Evolutionary conservation across 805 yeast species (phyloP), one percentile per base, ranked within the genome.

Genomic region (Ogataea trehalophila): DNA sequence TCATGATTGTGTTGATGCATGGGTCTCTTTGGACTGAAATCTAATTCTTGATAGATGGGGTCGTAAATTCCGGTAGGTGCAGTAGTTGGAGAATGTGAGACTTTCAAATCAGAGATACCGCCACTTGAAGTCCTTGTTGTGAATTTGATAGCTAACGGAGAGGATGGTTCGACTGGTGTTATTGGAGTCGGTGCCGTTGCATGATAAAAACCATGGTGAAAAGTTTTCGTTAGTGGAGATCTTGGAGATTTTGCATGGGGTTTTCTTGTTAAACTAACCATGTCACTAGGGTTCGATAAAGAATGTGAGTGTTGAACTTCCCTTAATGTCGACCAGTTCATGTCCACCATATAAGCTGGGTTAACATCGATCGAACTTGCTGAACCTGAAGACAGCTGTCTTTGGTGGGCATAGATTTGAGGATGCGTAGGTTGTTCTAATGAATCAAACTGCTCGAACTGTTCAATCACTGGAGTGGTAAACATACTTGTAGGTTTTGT

Each of bases 271-370:
- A 46, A 33, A 4, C 47, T 14, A 13, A 47, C 20, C 14, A 51
- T 44, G 44, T 57, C 64, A 29, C 48, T 46, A 13, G 67, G 65
- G 34, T 58, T 60, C 5, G 66, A 61, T n/a, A 51, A 46, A 1
- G 65, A 59, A 42, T 62, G 63, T 2, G 39, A 22, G 48, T 62
- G 65, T n/a, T 44, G 44, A 6, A 54, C 37, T 16, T 41, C 43
- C 22, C 34, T 42, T 6, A 41, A 23, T 14, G 36, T 39, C 5
- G 40, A 26, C 14, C 20, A 4, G 11, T 26, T 39, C 38, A 49
- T 40, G 26, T 47, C 43, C 15, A 46, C 38, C 43, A 16, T 41
- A 23, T 47, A 55, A 4, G 48, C 51, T 15, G 47, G 45, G 31
- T 48, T 56, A 36, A 50, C 44, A 8, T 45, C 46, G 14, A 48